phyloP scores from a whole-genome alignment of 306 rosid species.

The Ziziphus jujuba region DNA sequence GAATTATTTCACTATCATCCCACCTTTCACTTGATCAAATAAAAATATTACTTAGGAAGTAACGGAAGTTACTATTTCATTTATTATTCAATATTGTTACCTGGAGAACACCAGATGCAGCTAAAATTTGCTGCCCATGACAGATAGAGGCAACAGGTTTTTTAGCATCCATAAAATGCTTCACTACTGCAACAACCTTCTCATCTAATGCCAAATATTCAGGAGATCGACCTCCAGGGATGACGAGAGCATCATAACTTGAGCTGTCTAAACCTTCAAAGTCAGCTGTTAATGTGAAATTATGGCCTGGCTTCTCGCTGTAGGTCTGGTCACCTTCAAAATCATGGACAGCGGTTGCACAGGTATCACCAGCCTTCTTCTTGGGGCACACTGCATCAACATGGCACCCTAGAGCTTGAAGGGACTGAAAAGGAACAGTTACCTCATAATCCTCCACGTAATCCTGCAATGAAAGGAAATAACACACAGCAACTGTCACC shows the following conservation, averaged over 20 bases:
- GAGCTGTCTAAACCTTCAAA: conserved; percentile 59
- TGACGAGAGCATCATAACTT: conserved; percentile 57
- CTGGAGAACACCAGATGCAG: conserved; percentile 85
- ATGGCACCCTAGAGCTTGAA: conserved; percentile 83
- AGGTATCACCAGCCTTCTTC: conserved; percentile 74
- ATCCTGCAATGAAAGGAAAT: conserved; percentile 46
- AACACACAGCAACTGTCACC: neutral
- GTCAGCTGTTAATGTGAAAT: conserved; percentile 58
- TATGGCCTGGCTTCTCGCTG: conserved; percentile 75
- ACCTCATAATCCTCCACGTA: conserved; percentile 92
- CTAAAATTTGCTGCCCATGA: conserved; percentile 77
- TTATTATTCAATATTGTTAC: conserved; percentile 33
- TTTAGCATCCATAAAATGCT: conserved; percentile 44
- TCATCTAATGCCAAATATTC: conserved; percentile 49
- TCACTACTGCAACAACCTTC: conserved; percentile 36
- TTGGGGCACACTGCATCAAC: conserved; percentile 83
- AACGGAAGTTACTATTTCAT: neutral
- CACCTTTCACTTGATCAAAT: too few species aligned
- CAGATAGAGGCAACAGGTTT: conserved; percentile 60
- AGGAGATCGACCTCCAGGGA: conserved; percentile 60
- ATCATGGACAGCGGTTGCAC: conserved; percentile 82
- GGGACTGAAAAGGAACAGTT: conserved; percentile 76
- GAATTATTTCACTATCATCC: neutral
- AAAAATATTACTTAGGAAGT: neutral
- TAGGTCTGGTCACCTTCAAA: conserved; percentile 93